These are phyloP conservation scores for Pleurostoma richardsiae DNA, from an alignment of 2,329 filamentous ascomycete genomes.

Conservation along the genomic window DNA sequence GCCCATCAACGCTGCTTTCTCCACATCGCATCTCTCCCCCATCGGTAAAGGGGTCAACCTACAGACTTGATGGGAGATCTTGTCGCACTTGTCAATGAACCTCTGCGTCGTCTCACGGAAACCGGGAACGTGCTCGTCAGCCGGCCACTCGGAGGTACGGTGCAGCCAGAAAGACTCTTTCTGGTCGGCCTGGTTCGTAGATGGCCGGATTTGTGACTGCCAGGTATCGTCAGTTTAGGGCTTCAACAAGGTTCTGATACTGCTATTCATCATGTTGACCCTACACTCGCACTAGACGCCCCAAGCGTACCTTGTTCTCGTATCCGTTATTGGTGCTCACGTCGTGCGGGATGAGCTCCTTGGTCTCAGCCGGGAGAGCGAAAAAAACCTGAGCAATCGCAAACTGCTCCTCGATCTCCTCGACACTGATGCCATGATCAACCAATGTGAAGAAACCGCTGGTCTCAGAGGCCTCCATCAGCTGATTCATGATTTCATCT, in stretches of 20 bases:
- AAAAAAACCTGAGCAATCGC: constrained; percentile 33
- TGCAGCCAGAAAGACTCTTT: constrained; percentile 52
- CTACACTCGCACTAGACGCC: too few species aligned
- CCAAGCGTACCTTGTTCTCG: constrained; percentile 34
- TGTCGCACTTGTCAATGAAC: constrained; percentile 44
- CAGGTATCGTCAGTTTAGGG: background rate
- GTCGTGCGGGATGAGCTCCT: constrained; percentile 40
- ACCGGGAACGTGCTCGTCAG: constrained; percentile 29
- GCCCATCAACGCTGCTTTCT: background rate
- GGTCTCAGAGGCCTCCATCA: constrained; percentile 43
- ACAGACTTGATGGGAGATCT: constrained; percentile 38
- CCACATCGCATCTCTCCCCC: too few species aligned
- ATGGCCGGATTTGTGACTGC: constrained; percentile 39
- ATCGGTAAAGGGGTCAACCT: background rate
- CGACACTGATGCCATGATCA: constrained; percentile 14
- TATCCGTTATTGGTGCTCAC: constrained; percentile 42
- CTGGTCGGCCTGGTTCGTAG: constrained; percentile 41
- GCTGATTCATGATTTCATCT: constrained; percentile 39
- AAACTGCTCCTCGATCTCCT: constrained; percentile 26
- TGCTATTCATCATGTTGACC: background rate
- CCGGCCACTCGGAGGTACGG: constrained; percentile 41
- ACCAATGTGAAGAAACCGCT: constrained; percentile 46
- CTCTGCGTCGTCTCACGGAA: constrained; percentile 30
- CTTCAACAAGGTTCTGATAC: background rate
- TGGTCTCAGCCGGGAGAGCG: constrained; percentile 33